These are phyloP conservation scores for Coniochaeta sp. DNA, from an alignment of 2,329 filamentous ascomycete species.

Conservation along the genomic window DNA sequence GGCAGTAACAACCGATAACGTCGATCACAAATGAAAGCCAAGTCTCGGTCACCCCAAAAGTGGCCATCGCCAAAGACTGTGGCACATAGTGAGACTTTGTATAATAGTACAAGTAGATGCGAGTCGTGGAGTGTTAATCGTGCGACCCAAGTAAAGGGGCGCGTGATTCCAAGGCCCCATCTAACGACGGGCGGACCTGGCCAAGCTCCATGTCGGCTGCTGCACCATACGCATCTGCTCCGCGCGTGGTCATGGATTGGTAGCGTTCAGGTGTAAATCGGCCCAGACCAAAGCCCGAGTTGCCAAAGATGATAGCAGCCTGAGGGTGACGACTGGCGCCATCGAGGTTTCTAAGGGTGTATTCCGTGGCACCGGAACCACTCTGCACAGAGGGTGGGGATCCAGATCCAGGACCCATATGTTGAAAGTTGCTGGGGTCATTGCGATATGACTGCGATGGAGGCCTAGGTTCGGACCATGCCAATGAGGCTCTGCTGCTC, in stretches of 20 bases:
- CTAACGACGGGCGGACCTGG: background rate
- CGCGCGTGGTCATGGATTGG: background rate
- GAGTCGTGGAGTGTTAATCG: background rate
- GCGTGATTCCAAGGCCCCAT: background rate
- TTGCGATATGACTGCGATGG: background rate
- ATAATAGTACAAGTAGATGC: background rate
- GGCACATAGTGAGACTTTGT: background rate
- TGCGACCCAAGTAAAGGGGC: background rate
- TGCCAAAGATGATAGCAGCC: background rate
- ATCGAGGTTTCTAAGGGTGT: background rate
- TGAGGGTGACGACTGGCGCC: background rate
- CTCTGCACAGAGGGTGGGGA: background rate
- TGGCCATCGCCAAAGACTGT: background rate
- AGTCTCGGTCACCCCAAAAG: background rate
- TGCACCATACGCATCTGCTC: background rate
- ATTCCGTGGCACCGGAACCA: background rate
- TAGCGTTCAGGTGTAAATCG: background rate
- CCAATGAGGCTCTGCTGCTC: background rate
- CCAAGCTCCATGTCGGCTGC: background rate
- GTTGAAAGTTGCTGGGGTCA: background rate
- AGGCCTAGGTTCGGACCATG: background rate
- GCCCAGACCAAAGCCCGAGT: background rate
- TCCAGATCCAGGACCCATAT: background rate
- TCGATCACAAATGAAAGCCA: background rate
- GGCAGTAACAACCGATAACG: background rate